Base-by-base conservation (phyloP, 2,329 filamentous ascomycete genomes). In the Botrytis cinerea region DNA sequence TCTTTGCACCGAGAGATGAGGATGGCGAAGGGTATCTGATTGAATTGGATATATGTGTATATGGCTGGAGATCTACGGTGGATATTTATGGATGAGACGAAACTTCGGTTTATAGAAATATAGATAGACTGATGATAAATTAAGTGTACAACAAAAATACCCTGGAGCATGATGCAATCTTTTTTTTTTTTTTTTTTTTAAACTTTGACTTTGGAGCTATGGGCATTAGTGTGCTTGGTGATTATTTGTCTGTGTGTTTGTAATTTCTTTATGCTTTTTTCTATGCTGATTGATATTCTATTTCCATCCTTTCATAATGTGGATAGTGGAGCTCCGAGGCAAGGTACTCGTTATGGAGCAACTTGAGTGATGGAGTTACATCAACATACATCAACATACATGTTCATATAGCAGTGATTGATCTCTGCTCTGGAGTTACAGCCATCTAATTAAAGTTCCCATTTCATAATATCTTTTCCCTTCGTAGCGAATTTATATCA, bases 141-240 rank as follows among this genome's bases (percentile, higher is more conserved):
- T 43, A 38, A 28, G 16, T 5, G 38, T 28, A 43, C 7, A 28
- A 45, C 6, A 57, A 12, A 45, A 63, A 45, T 63, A 43, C 38
- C 16, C 14, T 63, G 28, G 18, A 18, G 25, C 25, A 63, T 63
- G 25, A 63, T 43, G 35, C 16, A 40, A 40, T 32, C 3, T 59
- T 22, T 28, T 18, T 6, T 16, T 57, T 25, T 48, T 35, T 6
- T 32, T 32, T n/a, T 28, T 28, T 28, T 28, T 28, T 28, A 28
- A 28, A 28, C 32, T 32, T 61, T 62, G 25, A 63, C 16, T 28
- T 20, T 45, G 61, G n/a, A 63, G 40, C 61, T 28, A 38, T 40
- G 61, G 38, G 61, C 61, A 63, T 45, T 63, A 63, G 61, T 63
- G 61, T 63, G 61, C 61, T 63, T 18, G 14, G 25, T 43, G 38